Evolutionary conservation across 2,329 filamentous ascomycete species (phyloP).

Genomic region (Biscogniauxia sp.): DNA sequence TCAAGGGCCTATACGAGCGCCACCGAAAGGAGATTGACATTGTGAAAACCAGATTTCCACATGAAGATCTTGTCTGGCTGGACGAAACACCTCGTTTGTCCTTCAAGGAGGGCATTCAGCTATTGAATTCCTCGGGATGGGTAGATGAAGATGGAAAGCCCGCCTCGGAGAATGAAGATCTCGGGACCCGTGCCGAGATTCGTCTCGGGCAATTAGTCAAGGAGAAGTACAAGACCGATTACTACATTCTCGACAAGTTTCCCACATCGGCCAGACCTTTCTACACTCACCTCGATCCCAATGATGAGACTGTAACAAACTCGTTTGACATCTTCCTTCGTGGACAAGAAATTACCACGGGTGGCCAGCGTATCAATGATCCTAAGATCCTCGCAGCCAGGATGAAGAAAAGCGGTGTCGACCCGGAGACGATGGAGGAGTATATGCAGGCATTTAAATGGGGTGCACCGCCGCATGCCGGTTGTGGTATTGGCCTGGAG

Average conservation of each 20-base stretch:
- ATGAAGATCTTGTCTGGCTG: conserved; percentile 81
- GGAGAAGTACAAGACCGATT: conserved; percentile 84
- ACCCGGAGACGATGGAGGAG: conserved; percentile 81
- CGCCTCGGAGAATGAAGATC: conserved; percentile 71
- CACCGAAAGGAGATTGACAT: conserved; percentile 70
- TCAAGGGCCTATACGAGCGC: conserved; percentile 67
- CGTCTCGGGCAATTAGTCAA: conserved; percentile 80
- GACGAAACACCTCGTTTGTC: conserved; percentile 80
- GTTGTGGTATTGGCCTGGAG: conserved; percentile 86
- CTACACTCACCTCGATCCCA: conserved; percentile 81
- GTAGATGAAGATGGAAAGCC: conserved; percentile 72
- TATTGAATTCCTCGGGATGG: conserved; percentile 78
- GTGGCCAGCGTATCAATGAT: conserved; percentile 90
- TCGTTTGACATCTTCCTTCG: conserved; percentile 95
- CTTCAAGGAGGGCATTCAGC: conserved; percentile 74
- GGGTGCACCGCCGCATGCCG: conserved; percentile 84
- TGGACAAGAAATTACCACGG: conserved; percentile 88
- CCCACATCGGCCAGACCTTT: conserved; percentile 81
- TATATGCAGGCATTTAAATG: conserved; percentile 87
- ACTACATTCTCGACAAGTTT: conserved; percentile 94
- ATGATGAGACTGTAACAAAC: conserved; percentile 61
- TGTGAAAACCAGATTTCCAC: conserved; percentile 81
- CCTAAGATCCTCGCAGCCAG: conserved; percentile 70
- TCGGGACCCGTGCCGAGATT: conserved; percentile 83
- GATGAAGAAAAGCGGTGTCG: conserved; percentile 73